A percentile compares a stretch with the other conserved stretches of the same genome.
These are phyloP conservation scores for Candida patagonica DNA, from an alignment of 805 yeast genomes.

Conservation along the genomic window DNA sequence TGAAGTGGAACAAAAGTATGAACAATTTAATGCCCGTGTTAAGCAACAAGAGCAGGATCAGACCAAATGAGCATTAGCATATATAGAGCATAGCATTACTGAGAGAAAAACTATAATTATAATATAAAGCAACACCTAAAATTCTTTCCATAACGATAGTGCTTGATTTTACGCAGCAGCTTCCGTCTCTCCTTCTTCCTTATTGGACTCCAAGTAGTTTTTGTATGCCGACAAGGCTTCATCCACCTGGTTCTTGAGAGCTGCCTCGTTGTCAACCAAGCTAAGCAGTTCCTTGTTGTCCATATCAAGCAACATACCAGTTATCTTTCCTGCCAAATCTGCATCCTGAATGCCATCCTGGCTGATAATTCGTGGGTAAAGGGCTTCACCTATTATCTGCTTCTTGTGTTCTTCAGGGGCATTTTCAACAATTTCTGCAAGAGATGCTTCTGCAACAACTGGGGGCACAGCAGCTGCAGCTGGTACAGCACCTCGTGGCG, in stretches of 20 bases:
- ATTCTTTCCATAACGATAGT: too few species aligned
- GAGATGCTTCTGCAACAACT: constrained; percentile 24
- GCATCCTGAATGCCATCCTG: constrained; percentile 81
- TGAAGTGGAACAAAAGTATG: constrained; percentile 14
- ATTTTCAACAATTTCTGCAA: constrained; percentile 59
- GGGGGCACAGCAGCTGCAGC: constrained; percentile 10
- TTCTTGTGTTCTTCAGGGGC: constrained; percentile 85
- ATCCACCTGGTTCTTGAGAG: constrained; percentile 81
- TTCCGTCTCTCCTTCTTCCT: constrained; percentile 22
- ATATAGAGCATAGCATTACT: background rate
- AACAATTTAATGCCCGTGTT: constrained; percentile 2
- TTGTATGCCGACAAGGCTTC: constrained; percentile 94
- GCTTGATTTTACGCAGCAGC: too few species aligned
- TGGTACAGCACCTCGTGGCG: constrained; percentile 13
- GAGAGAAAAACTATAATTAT: too few species aligned
- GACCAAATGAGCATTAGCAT: background rate
- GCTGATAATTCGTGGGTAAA: constrained; percentile 85
- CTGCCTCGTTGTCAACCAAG: constrained; percentile 80
- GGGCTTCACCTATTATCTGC: constrained; percentile 90
- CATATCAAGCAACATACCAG: constrained; percentile 96
- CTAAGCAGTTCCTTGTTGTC: constrained; percentile 84
- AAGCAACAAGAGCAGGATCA: background rate
- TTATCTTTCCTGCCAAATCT: constrained; percentile 96
- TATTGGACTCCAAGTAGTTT: constrained; percentile 58
- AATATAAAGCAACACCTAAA: too few species aligned